Evolutionary conservation across 805 yeast genomes (phyloP), one percentile per base, ranked within the genome.

Genomic region (Schizosaccharomyces japonicus): DNA sequence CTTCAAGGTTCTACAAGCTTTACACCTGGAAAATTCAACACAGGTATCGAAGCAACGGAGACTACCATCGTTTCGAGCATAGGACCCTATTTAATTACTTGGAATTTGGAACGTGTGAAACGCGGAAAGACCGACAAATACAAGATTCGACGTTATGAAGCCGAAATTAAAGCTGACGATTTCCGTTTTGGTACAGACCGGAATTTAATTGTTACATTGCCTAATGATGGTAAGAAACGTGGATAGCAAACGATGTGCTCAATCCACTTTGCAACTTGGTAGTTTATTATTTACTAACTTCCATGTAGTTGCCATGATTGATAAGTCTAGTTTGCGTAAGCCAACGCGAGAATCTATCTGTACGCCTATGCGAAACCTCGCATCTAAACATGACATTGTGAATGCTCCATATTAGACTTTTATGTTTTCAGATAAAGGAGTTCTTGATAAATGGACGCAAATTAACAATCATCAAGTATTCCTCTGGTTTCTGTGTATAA

Each of bases 1-100:
- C 67, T 73, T 1, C 65, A 66, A 44, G 36, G 39, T 3, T 67
- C 66, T 3, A 60, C 63, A 48, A 56, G 63, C 21, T 83, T 82
- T 60, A 74, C 90, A 3, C 68, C 69, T 49, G 94, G 93, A 4
- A 70, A 71, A 53, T 84, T 84, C 67, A 80, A 84, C 59, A 68
- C 78, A 25, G 83, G 83, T 39, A 49, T 72, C n/a, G 68, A 69
- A 45, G 58, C 72, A 25, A 72, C 71, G 51, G 90, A 78, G 56
- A 75, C 79, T 17, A 67, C 77, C 1, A 79, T 84, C 47, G 75
- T 82, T 23, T 70, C 93, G 1, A 75, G 87, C 3, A 67, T 78
- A 1, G 94, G 94, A 2, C 87, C 85, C 17, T 84, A 74, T 60
- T 78, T 83, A 23, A 70, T 84, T 21, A 69, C 80, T 1, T 84